Evolutionary conservation across 495 filamentous ascomycete genomes (phyloP).

Genomic region (Penicillium desertorum): DNA sequence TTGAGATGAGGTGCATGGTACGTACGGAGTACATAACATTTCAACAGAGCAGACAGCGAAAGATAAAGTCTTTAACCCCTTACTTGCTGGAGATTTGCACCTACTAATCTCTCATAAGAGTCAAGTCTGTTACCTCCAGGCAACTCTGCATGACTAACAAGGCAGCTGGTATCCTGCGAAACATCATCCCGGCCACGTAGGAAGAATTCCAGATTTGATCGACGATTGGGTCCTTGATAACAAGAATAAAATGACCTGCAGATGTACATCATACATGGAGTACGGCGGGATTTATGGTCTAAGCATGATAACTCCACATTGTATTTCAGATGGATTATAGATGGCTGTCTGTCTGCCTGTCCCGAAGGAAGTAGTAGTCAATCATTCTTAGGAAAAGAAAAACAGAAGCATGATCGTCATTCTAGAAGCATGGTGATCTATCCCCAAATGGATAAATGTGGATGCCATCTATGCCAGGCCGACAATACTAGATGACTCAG

Average conservation of each 20-base stretch:
- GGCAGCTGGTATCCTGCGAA: too few relatives aligned
- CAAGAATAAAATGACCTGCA: background rate
- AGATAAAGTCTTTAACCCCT: too few relatives aligned
- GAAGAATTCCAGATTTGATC: background rate
- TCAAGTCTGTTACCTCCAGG: background rate
- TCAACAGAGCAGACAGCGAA: too few relatives aligned
- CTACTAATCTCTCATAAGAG: background rate
- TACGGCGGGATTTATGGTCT: background rate
- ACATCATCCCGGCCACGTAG: background rate
- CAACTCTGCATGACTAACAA: background rate
- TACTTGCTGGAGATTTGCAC: background rate
- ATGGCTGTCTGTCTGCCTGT: background rate
- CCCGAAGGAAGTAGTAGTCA: background rate
- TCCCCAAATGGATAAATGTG: background rate
- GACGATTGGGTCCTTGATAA: background rate
- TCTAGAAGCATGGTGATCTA: slow-evolving; percentile 3
- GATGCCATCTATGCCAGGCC: background rate
- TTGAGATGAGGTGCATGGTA: too few relatives aligned
- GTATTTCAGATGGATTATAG: background rate
- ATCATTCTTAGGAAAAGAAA: background rate
- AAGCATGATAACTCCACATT: too few relatives aligned
- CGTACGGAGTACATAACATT: too few relatives aligned
- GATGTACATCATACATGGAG: slow-evolving; percentile 2
- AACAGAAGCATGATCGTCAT: background rate
- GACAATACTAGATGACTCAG: background rate